These are phyloP conservation scores for Beauveria sp. DNA, from an alignment of 2,329 filamentous ascomycete species.

Conservation along the genomic window DNA sequence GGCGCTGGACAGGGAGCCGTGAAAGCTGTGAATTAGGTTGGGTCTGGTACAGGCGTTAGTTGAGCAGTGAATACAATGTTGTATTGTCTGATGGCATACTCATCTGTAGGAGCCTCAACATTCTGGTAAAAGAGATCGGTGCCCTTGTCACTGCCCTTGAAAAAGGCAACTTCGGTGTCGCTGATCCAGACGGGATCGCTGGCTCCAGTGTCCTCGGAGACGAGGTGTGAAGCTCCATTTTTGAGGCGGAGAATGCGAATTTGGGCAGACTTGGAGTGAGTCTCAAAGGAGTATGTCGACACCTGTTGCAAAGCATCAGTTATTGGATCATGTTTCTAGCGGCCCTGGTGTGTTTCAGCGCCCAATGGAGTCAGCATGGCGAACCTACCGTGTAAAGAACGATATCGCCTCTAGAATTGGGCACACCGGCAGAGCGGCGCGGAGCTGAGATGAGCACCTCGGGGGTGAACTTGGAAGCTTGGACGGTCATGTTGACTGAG, in stretches of 20 bases:
- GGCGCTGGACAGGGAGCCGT: slow-evolving; percentile 49
- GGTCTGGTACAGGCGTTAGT: slow-evolving; percentile 19
- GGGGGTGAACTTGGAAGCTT: slow-evolving; percentile 64
- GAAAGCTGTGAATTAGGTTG: slow-evolving; percentile 40
- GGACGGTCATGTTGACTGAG: slow-evolving; percentile 53
- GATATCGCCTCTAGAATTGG: slow-evolving; percentile 59
- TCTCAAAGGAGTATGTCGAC: slow-evolving; percentile 73
- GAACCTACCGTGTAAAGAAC: slow-evolving; percentile 54
- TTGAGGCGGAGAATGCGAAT: slow-evolving; percentile 64
- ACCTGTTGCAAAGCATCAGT: slow-evolving; percentile 28
- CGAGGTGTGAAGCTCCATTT: slow-evolving; percentile 54
- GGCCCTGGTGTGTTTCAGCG: background rate
- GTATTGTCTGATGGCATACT: slow-evolving; percentile 25
- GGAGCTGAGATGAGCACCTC: slow-evolving; percentile 71
- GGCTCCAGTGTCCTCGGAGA: slow-evolving; percentile 58
- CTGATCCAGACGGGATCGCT: slow-evolving; percentile 72
- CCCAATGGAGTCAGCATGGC: background rate
- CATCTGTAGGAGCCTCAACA: slow-evolving; percentile 25
- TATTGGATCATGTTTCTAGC: too few relatives aligned
- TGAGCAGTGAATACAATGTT: background rate
- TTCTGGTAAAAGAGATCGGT: slow-evolving; percentile 38
- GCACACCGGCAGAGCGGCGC: slow-evolving; percentile 60
- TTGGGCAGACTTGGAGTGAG: slow-evolving; percentile 61
- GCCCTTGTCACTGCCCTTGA: slow-evolving; percentile 42
- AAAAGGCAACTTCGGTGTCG: slow-evolving; percentile 51